A percentile compares a stretch with the other conserved stretches of the same genome.
phyloP scores from a whole-genome alignment of 2,329 filamentous ascomycete species.

The Scleromitrula shiraiana region DNA sequence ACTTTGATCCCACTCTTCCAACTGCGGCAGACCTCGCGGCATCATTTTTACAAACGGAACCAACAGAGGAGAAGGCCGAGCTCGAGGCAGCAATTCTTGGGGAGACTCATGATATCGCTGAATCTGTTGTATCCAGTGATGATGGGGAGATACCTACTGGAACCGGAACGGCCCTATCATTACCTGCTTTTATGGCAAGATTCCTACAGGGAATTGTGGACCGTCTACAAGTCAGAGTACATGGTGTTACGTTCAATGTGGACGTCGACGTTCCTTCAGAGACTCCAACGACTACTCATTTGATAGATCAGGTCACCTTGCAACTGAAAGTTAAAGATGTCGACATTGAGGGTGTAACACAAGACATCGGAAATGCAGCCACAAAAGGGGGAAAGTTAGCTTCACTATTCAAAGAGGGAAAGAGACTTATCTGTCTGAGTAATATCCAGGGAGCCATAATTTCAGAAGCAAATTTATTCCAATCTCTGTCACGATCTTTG shows the following conservation, averaged over 20 bases:
- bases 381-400: conserved; percentile 16
- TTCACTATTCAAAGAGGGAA: conserved; percentile 47
- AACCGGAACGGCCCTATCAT: conserved; percentile 61
- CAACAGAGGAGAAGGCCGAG: conserved; percentile 54
- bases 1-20: conserved; percentile 42
- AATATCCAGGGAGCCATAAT: conserved; percentile 58
- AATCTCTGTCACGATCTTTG: conserved; percentile 48
- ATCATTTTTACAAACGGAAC: conserved; percentile 69
- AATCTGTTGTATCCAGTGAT: conserved; percentile 53
- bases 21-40: conserved; percentile 66
- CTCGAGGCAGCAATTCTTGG: conserved; percentile 61
- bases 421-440: conserved; percentile 55
- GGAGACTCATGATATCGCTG: conserved; percentile 53
- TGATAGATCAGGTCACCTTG: conserved; percentile 51
- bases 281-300: conserved; percentile 26
- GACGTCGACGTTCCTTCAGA: conserved; percentile 52
- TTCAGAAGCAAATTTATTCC: conserved; percentile 59
- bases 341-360: conserved; percentile 58
- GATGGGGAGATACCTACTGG: conserved; percentile 52
- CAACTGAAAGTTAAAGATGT: conserved; percentile 58
- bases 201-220: conserved; percentile 70
- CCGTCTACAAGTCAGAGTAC: conserved; percentile 58
- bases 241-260: conserved; percentile 56
- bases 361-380: conserved; percentile 13
- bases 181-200: conserved; percentile 62